These are phyloP conservation scores for Bipolaris sorokiniana DNA, from an alignment of 2,329 filamentous ascomycete genomes.

Conservation along the genomic window DNA sequence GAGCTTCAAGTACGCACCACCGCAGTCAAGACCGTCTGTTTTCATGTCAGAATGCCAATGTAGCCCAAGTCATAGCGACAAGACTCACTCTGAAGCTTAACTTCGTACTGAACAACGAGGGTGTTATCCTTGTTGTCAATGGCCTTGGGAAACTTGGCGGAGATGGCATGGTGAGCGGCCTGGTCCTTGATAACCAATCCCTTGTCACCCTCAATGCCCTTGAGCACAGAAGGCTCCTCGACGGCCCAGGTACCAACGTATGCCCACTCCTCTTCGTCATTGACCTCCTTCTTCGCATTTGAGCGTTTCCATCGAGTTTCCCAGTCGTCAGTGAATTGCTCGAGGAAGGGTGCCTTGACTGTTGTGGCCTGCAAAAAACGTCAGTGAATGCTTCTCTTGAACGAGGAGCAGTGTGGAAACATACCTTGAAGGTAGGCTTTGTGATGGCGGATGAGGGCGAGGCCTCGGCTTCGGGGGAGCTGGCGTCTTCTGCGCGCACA, in stretches of 20 bases:
- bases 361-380: conserved; percentile 76
- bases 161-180: conserved; percentile 98
- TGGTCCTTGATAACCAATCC: conserved; percentile 98
- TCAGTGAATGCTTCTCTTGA: conserved; percentile 23
- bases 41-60: conserved; percentile 39
- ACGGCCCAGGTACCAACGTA: conserved; percentile 97
- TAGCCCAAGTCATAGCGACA: neutral
- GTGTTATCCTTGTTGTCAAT: conserved; percentile 98
- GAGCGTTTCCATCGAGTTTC: conserved; percentile 91
- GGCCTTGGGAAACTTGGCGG: conserved; percentile 95
- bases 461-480: conserved; percentile 55
- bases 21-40: conserved; percentile 90
- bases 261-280: conserved; percentile 86
- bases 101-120: conserved; percentile 97
- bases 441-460: conserved; percentile 66
- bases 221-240: conserved; percentile 88
- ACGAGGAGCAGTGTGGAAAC: conserved; percentile 45
- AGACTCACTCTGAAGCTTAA: conserved; percentile 93
- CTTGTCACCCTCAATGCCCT: conserved; percentile 94
- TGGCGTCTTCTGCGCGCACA: conserved; percentile 68
- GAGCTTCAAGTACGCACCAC: conserved; percentile 98
- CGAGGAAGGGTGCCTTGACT: conserved; percentile 91
- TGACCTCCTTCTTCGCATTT: conserved; percentile 92
- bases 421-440: conserved; percentile 86
- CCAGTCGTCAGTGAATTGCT: conserved; percentile 99